Conservation (phyloP, 2,329 filamentous ascomycete genomes). For the Cytospora schulzeri region DNA sequence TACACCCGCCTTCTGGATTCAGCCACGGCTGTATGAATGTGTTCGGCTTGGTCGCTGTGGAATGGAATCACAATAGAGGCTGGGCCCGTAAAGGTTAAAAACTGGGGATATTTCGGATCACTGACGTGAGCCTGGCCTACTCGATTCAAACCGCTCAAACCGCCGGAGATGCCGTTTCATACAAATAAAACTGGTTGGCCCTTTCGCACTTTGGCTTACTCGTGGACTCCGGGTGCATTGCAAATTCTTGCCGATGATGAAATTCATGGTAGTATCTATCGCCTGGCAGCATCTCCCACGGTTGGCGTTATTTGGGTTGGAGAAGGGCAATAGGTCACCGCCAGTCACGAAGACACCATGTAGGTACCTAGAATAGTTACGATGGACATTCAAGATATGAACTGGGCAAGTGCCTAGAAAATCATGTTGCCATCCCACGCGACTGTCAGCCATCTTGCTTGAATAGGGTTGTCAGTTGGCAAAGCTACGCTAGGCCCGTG, state of each 20-base stretch:
- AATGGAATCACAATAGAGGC: background rate
- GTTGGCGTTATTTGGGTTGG: too few species aligned
- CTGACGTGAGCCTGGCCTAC: background rate
- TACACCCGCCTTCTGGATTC: too few species aligned
- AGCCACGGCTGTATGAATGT: too few species aligned
- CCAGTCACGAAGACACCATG: background rate
- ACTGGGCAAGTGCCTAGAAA: background rate
- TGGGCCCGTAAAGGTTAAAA: background rate
- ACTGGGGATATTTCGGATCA: background rate
- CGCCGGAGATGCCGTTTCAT: background rate
- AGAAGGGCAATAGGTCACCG: too few species aligned
- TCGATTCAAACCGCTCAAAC: background rate
- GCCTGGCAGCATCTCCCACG: too few species aligned
- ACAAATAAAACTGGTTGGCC: background rate
- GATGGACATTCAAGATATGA: background rate
- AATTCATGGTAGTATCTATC: background rate
- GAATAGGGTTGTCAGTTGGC: background rate
- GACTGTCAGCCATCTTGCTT: background rate
- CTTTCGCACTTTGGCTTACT: constrained; percentile 11
- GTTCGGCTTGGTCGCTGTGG: background rate
- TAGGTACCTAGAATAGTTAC: too few species aligned
- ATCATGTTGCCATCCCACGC: background rate
- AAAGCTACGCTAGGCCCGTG: constrained; percentile 8
- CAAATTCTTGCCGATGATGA: constrained; percentile 16
- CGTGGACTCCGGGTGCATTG: constrained; percentile 11